Evolutionary conservation across 148 eudicot species (phyloP).

Genomic region (Vaccinium myrtillus): DNA sequence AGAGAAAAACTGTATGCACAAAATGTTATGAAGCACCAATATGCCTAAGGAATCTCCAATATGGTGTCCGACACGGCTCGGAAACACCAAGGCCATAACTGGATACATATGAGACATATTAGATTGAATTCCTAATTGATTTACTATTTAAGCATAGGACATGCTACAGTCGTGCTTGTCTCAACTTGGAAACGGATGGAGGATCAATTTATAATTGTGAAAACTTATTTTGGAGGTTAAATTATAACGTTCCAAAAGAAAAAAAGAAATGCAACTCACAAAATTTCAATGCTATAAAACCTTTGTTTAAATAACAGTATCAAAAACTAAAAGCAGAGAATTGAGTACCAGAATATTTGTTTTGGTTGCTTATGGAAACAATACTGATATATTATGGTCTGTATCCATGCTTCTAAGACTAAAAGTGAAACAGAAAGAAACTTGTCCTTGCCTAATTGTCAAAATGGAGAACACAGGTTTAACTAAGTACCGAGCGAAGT

Average conservation of each 20-base stretch:
- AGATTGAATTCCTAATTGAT: neutral
- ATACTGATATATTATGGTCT: neutral
- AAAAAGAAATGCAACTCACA: neutral
- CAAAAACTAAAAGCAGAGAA: neutral
- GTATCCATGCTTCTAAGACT: neutral
- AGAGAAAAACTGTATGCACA: neutral
- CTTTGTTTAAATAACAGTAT: neutral
- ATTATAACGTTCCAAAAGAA: neutral
- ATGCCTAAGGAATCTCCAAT: neutral
- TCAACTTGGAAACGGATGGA: neutral
- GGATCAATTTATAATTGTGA: neutral
- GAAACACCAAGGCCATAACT: neutral
- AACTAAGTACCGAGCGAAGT: conserved; percentile 60
- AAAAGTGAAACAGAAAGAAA: neutral
- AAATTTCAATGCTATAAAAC: neutral
- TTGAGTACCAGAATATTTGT: neutral
- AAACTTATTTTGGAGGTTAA: neutral
- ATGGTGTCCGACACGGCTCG: neutral
- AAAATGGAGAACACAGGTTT: neutral
- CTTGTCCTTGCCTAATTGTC: neutral
- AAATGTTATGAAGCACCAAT: neutral
- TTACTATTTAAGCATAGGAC: neutral
- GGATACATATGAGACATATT: neutral
- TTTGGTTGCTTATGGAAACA: neutral
- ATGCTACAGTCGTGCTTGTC: neutral